A percentile compares a stretch with the other conserved stretches of the same genome.
Evolutionary conservation across 2,329 filamentous ascomycete species (phyloP).

Genomic region (Monilinia aucupariae): DNA sequence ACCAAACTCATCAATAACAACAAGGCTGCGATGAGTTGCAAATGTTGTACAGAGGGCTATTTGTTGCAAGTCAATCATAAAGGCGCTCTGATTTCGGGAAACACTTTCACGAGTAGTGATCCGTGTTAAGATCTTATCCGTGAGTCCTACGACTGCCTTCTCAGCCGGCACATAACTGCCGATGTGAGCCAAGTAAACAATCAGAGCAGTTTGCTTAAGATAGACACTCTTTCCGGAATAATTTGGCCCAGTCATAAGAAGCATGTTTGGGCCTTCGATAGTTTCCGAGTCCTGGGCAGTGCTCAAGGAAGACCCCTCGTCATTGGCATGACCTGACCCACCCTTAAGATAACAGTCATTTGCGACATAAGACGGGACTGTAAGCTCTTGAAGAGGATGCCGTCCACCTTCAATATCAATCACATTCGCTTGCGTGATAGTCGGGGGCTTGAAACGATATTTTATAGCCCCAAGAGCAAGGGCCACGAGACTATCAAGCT

Average conservation of each 20-base stretch:
- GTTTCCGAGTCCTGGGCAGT: slow-evolving; percentile 12
- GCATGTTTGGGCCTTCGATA: slow-evolving; percentile 52
- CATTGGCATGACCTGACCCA: slow-evolving; percentile 41
- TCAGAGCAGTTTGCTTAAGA: slow-evolving; percentile 85
- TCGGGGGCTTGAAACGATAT: slow-evolving; percentile 66
- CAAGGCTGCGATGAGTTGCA: slow-evolving; percentile 68
- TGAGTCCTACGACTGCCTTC: slow-evolving; percentile 71
- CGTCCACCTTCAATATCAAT: slow-evolving; percentile 73
- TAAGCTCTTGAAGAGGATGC: slow-evolving; percentile 81
- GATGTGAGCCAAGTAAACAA: slow-evolving; percentile 87
- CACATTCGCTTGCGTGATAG: slow-evolving; percentile 63
- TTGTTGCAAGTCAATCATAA: slow-evolving; percentile 79
- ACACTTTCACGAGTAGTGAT: slow-evolving; percentile 68
- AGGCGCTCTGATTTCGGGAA: slow-evolving; percentile 54
- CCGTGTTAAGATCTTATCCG: slow-evolving; percentile 86
- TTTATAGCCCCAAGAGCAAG: slow-evolving; percentile 70
- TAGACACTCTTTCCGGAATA: slow-evolving; percentile 97
- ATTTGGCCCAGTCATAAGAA: slow-evolving; percentile 88
- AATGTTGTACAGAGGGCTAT: slow-evolving; percentile 70
- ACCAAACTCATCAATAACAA: slow-evolving; percentile 91
- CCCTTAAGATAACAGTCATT: slow-evolving; percentile 72
- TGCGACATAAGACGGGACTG: slow-evolving; percentile 72
- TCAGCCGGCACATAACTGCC: slow-evolving; percentile 87
- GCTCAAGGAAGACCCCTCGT: slow-evolving; percentile 9
- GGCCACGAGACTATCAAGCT: slow-evolving; percentile 80